A percentile compares a stretch with the other conserved stretches of the same genome.
phyloP scores from a whole-genome alignment of 495 filamentous ascomycete species.

The Penicillium pancosmium region DNA sequence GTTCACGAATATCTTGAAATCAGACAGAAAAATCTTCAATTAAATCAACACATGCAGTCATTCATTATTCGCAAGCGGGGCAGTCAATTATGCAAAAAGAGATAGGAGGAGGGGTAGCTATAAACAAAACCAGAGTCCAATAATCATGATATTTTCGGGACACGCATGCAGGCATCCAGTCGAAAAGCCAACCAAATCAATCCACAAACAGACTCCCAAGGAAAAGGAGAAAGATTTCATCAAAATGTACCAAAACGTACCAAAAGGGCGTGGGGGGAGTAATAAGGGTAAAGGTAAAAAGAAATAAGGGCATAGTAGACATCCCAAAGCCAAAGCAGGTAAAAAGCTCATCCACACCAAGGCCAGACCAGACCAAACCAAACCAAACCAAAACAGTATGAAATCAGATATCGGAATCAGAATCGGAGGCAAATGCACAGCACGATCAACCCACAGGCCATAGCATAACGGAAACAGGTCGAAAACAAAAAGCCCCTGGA shows the following conservation, averaged over 20 bases:
- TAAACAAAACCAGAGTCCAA: conserved; percentile 2
- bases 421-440: conserved; percentile 27
- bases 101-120: neutral
- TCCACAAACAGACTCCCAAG: conserved; percentile 3
- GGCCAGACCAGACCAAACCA: conserved; percentile 23
- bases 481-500: conserved; percentile 39
- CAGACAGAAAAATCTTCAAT: conserved; percentile 1
- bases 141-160: conserved; percentile 4
- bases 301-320: neutral
- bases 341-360: conserved; percentile 23
- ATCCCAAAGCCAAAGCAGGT: neutral
- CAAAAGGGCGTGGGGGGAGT: neutral
- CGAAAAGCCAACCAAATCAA: conserved; percentile 2
- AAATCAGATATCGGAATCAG: conserved; percentile 18
- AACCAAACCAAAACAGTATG: conserved; percentile 22
- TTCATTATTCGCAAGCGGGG: conserved; percentile 18
- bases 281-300: neutral
- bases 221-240: neutral
- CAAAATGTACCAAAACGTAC: conserved; percentile 9
- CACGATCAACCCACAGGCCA: conserved; percentile 21
- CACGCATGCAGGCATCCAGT: neutral
- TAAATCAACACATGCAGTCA: conserved; percentile 11
- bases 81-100: conserved; percentile 19
- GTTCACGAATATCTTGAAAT: neutral
- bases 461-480: conserved; percentile 23